Evolutionary conservation across 495 filamentous ascomycete genomes (phyloP), one percentile per base, ranked within the genome.

Genomic region (Diplogelasinospora grovesii): DNA sequence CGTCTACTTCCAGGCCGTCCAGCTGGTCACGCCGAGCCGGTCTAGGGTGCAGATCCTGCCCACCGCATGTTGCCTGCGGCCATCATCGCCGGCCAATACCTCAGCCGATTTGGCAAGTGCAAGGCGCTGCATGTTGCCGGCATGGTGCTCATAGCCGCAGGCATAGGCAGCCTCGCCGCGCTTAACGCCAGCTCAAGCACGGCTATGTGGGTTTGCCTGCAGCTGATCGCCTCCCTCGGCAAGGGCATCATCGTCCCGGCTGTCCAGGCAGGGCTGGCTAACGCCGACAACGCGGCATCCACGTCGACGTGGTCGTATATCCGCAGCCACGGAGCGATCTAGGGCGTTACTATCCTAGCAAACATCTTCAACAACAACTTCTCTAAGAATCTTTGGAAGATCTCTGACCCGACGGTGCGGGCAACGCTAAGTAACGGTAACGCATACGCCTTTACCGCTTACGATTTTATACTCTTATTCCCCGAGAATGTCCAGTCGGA

Each of bases 321-420:
- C 2, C 61, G 73, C 3, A 59, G 45, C 30, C 70, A 73, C 28
- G 73, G 70, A 1, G 37, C 36, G 13, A 56, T 76, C 21, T 76
- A 71, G 72, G 73, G 70, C 2, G 60, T 71, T 0, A 48, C 70
- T 2, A 57, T 78, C 23, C 64, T 73, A 2, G 54, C 61, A 1
- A 59, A 65, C 3, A 59, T 75, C n/a, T 75, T 77, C 57, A 73
- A 74, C 49, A n/a, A n/a, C n/a, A n/a, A n/a, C n/a, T n/a, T n/a
- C n/a, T n/a, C n/a, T n/a, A n/a, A n/a, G n/a, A n/a, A n/a, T n/a
- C n/a, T n/a, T n/a, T n/a, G n/a, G n/a, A n/a, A n/a, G n/a, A n/a
- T n/a, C n/a, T n/a, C n/a, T n/a, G n/a, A n/a, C n/a, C n/a, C n/a
- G n/a, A n/a, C n/a, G n/a, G n/a, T n/a, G n/a, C n/a, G n/a, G n/a